Percentiles rank a stretch among this genome's conserved stretches.
Evolutionary conservation across 2,329 filamentous ascomycete species (phyloP).

Genomic region (Diaporthe citriasiana): DNA sequence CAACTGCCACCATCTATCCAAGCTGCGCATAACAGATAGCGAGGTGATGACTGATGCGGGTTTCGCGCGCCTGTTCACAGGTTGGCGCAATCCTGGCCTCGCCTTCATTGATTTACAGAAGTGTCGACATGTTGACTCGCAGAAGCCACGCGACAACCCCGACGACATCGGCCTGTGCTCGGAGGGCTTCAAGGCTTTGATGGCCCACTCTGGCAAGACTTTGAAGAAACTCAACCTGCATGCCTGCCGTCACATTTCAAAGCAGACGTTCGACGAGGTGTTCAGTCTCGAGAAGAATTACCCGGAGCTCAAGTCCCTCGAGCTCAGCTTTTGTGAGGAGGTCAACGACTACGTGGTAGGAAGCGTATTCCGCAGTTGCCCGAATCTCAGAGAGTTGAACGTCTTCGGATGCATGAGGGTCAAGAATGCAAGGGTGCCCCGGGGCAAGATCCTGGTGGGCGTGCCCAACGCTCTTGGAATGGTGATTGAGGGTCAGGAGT

Average conservation of each 20-base stretch:
- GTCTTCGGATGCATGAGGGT: constrained; percentile 78
- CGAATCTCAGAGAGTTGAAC: constrained; percentile 70
- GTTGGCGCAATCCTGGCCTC: constrained; percentile 82
- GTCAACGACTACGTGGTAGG: constrained; percentile 76
- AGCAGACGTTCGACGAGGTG: constrained; percentile 78
- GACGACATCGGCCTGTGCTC: constrained; percentile 80
- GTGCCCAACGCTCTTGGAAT: constrained; percentile 72
- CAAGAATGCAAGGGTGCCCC: constrained; percentile 65
- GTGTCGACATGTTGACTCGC: constrained; percentile 82
- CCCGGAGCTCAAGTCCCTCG: constrained; percentile 77
- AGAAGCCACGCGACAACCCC: constrained; percentile 74
- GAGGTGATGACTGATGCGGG: constrained; percentile 81
- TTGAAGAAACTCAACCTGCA: constrained; percentile 82
- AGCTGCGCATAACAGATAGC: constrained; percentile 87
- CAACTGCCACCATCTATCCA: constrained; percentile 76
- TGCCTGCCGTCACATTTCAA: constrained; percentile 85
- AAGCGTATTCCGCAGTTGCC: constrained; percentile 74
- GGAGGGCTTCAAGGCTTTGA: constrained; percentile 82
- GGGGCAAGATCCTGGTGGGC: constrained; percentile 69
- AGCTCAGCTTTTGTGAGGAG: constrained; percentile 81
- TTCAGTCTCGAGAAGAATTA: constrained; percentile 76
- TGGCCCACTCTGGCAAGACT: constrained; percentile 81
- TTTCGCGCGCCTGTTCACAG: constrained; percentile 79
- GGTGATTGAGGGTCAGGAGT: constrained; percentile 66
- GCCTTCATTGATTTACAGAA: constrained; percentile 80